Percentiles rank a stretch among this genome's conserved stretches.
Conservation (phyloP, 495 filamentous ascomycete species). For the Tetracladium setigerum region DNA sequence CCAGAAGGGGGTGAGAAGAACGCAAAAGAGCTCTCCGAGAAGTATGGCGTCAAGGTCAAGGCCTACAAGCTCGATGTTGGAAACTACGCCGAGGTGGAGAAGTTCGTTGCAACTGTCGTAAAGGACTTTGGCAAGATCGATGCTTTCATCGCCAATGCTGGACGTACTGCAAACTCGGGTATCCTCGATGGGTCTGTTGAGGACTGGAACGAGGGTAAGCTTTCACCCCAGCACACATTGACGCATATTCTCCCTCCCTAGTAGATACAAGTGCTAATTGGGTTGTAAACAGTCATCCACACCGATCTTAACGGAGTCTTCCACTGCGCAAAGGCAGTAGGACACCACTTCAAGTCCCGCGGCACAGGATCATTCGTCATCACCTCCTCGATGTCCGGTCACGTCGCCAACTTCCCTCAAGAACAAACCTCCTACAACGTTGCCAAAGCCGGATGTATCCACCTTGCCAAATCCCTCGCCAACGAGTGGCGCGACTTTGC, state of each 20-base stretch:
- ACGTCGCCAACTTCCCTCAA: slow-evolving; percentile 69
- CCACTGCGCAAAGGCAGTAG: slow-evolving; percentile 62
- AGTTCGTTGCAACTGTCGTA: slow-evolving; percentile 44
- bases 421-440: slow-evolving; percentile 79
- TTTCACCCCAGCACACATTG: no score
- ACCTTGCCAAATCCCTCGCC: slow-evolving; percentile 48
- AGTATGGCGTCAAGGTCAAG: slow-evolving; percentile 60
- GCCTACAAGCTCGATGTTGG: slow-evolving; percentile 54
- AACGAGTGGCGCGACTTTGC: slow-evolving; percentile 78
- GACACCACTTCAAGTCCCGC: slow-evolving; percentile 54
- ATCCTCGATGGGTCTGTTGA: slow-evolving; percentile 56
- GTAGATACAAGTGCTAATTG: no score
- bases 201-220: slow-evolving; percentile 47
- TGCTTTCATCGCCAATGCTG: slow-evolving; percentile 63
- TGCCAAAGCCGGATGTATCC: slow-evolving; percentile 56
- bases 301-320: slow-evolving; percentile 57
- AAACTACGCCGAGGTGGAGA: slow-evolving; percentile 41
- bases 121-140: slow-evolving; percentile 59
- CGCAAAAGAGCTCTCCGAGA: slow-evolving; percentile 47
- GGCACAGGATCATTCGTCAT: slow-evolving; percentile 55
- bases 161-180: slow-evolving; percentile 53
- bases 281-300: slow-evolving; percentile 40
- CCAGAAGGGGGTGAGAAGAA: slow-evolving; percentile 55
- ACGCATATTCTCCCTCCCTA: no score
- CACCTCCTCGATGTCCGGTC: slow-evolving; percentile 58